phyloP scores from a whole-genome alignment of 805 yeast genomes.

The Isabelozyma rhagii region DNA sequence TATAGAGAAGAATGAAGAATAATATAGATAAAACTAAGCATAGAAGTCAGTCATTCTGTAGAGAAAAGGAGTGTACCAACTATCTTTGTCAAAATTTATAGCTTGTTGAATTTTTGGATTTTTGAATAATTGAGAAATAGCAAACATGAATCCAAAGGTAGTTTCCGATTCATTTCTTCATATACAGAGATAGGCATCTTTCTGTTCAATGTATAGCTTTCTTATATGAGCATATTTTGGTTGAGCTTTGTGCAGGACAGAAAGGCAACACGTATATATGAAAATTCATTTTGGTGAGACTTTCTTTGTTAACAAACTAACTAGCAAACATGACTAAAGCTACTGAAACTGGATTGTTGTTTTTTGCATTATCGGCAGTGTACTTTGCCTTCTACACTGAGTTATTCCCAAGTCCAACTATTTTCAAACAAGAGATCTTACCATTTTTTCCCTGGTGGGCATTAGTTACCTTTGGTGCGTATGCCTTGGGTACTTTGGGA shows the following conservation, averaged over 20 bases:
- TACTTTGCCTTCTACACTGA: conserved; percentile 53
- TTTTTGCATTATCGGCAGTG: conserved; percentile 46
- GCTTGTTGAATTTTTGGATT: too few species aligned
- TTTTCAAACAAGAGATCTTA: conserved; percentile 49
- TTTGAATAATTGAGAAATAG: too few species aligned
- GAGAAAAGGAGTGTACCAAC: too few species aligned
- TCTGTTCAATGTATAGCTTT: too few species aligned
- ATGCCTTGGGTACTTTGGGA: conserved; percentile 65
- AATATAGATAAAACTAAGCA: too few species aligned
- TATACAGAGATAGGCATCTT: too few species aligned
- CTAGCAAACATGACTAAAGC: conserved; percentile 57
- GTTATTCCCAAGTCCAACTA: conserved; percentile 51
- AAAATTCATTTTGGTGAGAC: not conserved
- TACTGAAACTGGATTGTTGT: conserved; percentile 51
- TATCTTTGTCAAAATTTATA: too few species aligned
- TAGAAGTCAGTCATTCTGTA: too few species aligned
- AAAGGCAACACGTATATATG: not conserved
- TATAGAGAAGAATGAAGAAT: too few species aligned
- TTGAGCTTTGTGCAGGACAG: not conserved
- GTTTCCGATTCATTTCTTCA: too few species aligned
- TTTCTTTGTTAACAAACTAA: not conserved
- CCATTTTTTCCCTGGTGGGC: conserved; percentile 74
- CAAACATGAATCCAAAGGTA: too few species aligned
- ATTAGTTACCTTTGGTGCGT: conserved; percentile 64
- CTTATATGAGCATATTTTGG: not conserved